A percentile compares a stretch with the other conserved stretches of the same genome.
Conservation (phyloP, 2,329 filamentous ascomycete species). For the Salinomyces thailandicus region DNA sequence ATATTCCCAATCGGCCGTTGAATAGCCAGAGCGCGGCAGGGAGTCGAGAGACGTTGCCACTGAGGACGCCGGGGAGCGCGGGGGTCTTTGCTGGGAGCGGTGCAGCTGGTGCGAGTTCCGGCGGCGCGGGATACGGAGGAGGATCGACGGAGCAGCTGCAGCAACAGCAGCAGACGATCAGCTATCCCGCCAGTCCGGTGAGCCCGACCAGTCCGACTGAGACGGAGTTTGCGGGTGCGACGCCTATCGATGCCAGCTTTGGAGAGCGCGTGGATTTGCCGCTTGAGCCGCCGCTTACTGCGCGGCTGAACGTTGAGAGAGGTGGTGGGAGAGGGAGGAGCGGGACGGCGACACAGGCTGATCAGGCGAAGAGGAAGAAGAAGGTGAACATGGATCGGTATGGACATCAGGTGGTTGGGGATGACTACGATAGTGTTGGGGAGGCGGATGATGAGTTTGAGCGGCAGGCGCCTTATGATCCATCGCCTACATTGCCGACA, state of each 20-base stretch:
- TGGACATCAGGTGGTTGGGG: constrained; percentile 21
- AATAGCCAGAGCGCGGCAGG: constrained; percentile 1
- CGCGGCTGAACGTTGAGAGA: constrained; percentile 5
- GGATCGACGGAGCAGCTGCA: constrained; percentile 13
- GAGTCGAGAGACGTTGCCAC: constrained; percentile 8
- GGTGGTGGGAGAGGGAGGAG: constrained; percentile 6
- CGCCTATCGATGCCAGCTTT: constrained; percentile 25
- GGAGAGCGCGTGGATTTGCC: constrained; percentile 15
- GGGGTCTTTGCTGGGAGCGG: constrained; percentile 2
- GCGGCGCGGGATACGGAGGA: not conserved
- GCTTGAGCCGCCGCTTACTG: constrained; percentile 9
- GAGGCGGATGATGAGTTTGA: constrained; percentile 79
- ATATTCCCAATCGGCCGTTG: constrained; percentile 17
- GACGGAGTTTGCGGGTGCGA: constrained; percentile 20
- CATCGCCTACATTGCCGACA: constrained; percentile 51
- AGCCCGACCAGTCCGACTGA: constrained; percentile 16
- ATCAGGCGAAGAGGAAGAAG: constrained; percentile 4
- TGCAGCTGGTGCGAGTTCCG: not conserved
- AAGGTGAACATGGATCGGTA: constrained; percentile 22
- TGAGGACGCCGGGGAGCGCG: constrained; percentile 10
- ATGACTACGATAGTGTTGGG: constrained; percentile 57
- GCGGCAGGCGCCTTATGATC: constrained; percentile 47
- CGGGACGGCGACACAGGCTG: not conserved
- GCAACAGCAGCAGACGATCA: constrained; percentile 10
- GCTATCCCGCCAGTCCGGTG: constrained; percentile 12